Conservation (phyloP, 225 moss, liverwort and hornwort genomes). For the Physcomitrellopsis africana region DNA sequence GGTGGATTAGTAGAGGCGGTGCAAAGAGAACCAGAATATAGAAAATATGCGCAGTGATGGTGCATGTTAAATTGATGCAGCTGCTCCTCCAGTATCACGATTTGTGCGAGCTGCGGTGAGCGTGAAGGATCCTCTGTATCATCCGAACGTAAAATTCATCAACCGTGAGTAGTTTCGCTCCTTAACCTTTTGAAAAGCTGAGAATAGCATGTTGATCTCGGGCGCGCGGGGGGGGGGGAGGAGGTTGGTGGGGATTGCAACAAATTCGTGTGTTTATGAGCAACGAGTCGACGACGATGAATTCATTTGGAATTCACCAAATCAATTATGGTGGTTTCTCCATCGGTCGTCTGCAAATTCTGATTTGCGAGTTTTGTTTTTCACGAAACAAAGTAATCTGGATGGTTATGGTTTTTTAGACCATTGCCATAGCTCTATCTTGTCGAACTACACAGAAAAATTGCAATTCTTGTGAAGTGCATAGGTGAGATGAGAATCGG, state of each 20-base stretch:
- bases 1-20: neutral
- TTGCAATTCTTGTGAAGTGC: neutral
- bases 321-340: neutral
- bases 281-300: neutral
- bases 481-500: slow-evolving; percentile 6
- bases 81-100: slow-evolving; percentile 21
- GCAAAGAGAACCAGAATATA: neutral
- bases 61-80: neutral
- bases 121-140: neutral
- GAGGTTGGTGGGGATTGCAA: no score
- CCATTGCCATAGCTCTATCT: neutral
- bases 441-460: neutral
- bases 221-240: no score
- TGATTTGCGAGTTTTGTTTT: neutral
- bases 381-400: neutral
- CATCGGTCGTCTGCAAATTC: neutral
- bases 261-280: neutral
- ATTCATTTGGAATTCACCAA: neutral
- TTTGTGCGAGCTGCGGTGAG: slow-evolving; percentile 28
- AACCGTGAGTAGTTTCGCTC: neutral
- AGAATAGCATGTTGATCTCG: neutral
- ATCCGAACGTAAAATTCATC: neutral
- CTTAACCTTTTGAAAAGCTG: neutral
- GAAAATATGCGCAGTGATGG: slow-evolving; percentile 18
- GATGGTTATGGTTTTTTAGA: neutral